Base-by-base conservation (phyloP, 2,329 filamentous ascomycete genomes). In the Diaporthe citri region DNA sequence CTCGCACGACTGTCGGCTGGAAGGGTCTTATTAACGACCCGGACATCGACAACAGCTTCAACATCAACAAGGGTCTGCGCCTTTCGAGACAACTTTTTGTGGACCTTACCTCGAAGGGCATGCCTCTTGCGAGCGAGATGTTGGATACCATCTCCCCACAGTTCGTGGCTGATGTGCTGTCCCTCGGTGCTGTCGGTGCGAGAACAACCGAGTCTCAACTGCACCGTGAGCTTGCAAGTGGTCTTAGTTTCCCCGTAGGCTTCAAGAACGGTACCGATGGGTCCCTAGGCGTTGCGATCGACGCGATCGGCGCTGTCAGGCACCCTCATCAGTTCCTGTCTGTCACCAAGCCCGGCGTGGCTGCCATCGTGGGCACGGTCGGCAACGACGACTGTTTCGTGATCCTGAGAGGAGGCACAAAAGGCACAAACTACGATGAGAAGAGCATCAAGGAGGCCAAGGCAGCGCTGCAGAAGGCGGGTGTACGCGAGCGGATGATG, bases 231-330 rank as follows among this genome's bases (percentile, higher is more conserved):
- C 88, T 99, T 77, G 96, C 97, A 31, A 97, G 94, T 71, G 97
- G 97, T 82, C 89, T 98, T 48, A 97, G 94, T 79, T 98, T 98
- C 93, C 97, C 97, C 2, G 95, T 99, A 15, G 97, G 97, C 70
- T 99, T 99, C 93, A 99, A 99, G 91, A 99, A 99, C 85, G 97
- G 97, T 78, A 99, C 97, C 43, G 97, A 99, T 83, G 97, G 97
- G 70, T 93, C 93, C 12, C 87, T 98, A 64, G 91, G 93, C 74
- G 96, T 98, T 5, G 96, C 97, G 17, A 95, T 98, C 79, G 97
- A 99, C 83, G 97, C 97, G 69, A 98, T 98, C 83, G 95, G 96
- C 77, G 95, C 97, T 22, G 96, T 97, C 69, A 92, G 91, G 83
- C 95, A 97, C 82, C 95, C 95, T 22, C 97, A 99, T 82, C 95